phyloP scores from a whole-genome alignment of 1,284 basidiomycete genomes.

The Paramarasmius palmivorus region DNA sequence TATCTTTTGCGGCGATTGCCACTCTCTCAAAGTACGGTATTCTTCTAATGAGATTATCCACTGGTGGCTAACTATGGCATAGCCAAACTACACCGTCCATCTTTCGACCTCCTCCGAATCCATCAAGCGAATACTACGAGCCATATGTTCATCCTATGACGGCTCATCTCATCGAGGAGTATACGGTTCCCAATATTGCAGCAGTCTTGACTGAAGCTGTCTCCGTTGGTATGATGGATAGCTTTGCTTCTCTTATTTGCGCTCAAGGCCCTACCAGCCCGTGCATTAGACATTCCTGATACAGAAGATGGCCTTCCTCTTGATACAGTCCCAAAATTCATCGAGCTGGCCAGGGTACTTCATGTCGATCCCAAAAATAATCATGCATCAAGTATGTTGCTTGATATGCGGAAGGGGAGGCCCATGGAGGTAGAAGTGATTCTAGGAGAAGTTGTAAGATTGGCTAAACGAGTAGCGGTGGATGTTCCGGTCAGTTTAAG shows the following conservation, averaged over 20 bases:
- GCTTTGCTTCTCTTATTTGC: not conserved
- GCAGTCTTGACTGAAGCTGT: constrained; percentile 50
- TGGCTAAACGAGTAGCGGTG: constrained; percentile 47
- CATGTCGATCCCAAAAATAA: constrained; percentile 42
- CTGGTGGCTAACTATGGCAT: not conserved
- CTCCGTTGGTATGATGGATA: constrained; percentile 34
- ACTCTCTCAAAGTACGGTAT: constrained; percentile 47
- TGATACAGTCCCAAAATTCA: constrained; percentile 36
- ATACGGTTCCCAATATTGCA: constrained; percentile 48
- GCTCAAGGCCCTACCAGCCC: constrained; percentile 30
- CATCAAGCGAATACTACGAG: constrained; percentile 28
- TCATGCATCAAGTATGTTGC: constrained; percentile 61
- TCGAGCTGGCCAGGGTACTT: constrained; percentile 32
- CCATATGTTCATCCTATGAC: constrained; percentile 44
- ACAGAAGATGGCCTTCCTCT: constrained; percentile 43
- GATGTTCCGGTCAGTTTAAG: constrained; percentile 49
- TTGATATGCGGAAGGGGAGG: constrained; percentile 52
- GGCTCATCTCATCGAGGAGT: constrained; percentile 41
- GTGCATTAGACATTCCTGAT: constrained; percentile 51
- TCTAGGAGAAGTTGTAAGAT: constrained; percentile 57
- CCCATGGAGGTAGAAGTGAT: constrained; percentile 71
- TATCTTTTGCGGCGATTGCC: constrained; percentile 52
- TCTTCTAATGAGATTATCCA: not conserved
- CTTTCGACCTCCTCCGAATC: constrained; percentile 47
- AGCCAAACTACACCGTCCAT: constrained; percentile 50